Conservation (phyloP, 306 rosid genomes). For the Prunus salicina region DNA sequence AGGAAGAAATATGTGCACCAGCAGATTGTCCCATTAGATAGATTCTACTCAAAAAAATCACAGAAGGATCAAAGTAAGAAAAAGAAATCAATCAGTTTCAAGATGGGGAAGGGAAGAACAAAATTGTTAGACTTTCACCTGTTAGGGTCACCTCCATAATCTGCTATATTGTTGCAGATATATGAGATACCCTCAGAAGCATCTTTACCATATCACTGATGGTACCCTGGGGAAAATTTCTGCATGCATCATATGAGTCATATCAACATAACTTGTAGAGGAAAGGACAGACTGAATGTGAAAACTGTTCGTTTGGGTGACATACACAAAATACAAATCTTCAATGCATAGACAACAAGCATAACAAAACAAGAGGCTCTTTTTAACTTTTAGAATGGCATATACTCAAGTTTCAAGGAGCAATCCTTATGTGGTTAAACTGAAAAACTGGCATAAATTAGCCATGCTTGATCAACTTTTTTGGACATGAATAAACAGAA, state of each 20-base stretch:
- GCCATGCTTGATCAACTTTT: background rate
- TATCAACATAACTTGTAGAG: constrained; percentile 14
- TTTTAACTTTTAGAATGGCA: background rate
- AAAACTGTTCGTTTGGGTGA: background rate
- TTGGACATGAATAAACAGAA: background rate
- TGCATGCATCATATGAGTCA: constrained; percentile 38
- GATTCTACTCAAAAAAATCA: constrained; percentile 45
- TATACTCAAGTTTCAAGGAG: background rate
- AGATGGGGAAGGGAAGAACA: constrained; percentile 16
- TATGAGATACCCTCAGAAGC: constrained; percentile 70
- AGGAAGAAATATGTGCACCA: constrained; percentile 90
- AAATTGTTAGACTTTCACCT: constrained; percentile 49
- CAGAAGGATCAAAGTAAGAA: background rate
- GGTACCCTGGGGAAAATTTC: constrained; percentile 98
- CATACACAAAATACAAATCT: background rate
- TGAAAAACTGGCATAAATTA: background rate
- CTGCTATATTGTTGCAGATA: constrained; percentile 63
- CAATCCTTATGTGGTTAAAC: background rate
- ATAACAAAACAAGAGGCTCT: background rate
- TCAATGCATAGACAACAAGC: background rate
- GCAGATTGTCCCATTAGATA: constrained; percentile 99
- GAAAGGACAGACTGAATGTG: constrained; percentile 6
- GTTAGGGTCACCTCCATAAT: constrained; percentile 82
- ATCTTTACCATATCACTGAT: constrained; percentile 95
- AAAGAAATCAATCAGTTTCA: constrained; percentile 21